phyloP scores from a whole-genome alignment of 2,329 filamentous ascomycete species.

The Venturia nashicola region DNA sequence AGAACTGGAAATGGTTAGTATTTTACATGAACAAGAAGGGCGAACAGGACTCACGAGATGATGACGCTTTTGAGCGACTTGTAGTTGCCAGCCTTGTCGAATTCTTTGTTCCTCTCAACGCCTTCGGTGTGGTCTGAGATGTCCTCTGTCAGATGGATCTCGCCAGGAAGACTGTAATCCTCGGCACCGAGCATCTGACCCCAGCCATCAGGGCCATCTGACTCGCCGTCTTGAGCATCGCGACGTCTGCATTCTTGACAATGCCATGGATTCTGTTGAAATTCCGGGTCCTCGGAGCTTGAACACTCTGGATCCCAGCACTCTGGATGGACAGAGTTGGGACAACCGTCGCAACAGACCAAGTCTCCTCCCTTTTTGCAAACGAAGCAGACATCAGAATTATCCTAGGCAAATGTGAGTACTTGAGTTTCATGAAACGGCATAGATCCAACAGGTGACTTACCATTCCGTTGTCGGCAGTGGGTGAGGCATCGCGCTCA shows the following conservation, averaged over 20 bases:
- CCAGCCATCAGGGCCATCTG: neutral
- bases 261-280: conserved; percentile 6
- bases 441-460: neutral
- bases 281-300: conserved; percentile 3
- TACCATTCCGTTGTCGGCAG: neutral
- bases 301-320: conserved; percentile 65
- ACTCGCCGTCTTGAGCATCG: neutral
- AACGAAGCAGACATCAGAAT: conserved; percentile 67
- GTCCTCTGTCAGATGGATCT: neutral
- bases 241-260: conserved; percentile 6
- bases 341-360: conserved; percentile 88
- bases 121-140: neutral
- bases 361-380: conserved; percentile 77
- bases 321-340: conserved; percentile 76
- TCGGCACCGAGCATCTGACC: neutral
- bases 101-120: neutral
- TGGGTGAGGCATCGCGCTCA: neutral
- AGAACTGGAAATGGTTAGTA: conserved; percentile 21
- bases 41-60: neutral
- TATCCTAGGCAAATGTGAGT: conserved; percentile 41
- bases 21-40: conserved; percentile 6
- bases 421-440: conserved; percentile 12
- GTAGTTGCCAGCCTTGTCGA: neutral
- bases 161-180: neutral
- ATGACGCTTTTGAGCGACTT: neutral